phyloP scores from a whole-genome alignment of 2,329 filamentous ascomycete genomes.

The Endoconidiophora polonica region DNA sequence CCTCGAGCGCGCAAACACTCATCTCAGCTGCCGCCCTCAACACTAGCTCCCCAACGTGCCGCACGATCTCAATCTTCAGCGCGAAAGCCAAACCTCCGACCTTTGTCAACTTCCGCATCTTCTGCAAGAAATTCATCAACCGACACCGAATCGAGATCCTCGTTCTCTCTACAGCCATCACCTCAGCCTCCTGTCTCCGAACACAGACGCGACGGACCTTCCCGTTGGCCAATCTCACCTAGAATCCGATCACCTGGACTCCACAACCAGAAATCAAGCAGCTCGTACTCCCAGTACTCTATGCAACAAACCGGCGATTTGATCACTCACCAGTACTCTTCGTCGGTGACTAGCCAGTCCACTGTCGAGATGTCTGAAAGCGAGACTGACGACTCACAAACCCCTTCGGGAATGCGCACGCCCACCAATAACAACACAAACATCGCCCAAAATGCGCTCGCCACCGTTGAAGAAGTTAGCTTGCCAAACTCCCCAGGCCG shows the following conservation, averaged over 20 bases:
- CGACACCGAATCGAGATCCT: slow-evolving; percentile 33
- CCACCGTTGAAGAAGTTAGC: slow-evolving; percentile 85
- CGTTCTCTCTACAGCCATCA: not conserved
- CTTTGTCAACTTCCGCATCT: not conserved
- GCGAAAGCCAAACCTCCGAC: slow-evolving; percentile 28
- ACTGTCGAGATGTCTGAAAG: slow-evolving; percentile 26
- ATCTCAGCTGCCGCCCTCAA: not conserved
- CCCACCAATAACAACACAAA: slow-evolving; percentile 41
- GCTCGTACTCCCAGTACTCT: slow-evolving; percentile 4
- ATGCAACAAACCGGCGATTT: slow-evolving; percentile 3
- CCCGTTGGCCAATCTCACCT: slow-evolving; percentile 63
- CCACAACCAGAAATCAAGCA: not conserved
- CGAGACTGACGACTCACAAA: slow-evolving; percentile 34
- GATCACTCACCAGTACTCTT: slow-evolving; percentile 1
- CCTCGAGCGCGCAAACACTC: slow-evolving; percentile 47
- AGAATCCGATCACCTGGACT: slow-evolving; percentile 50
- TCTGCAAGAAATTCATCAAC: slow-evolving; percentile 20
- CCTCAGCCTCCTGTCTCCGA: slow-evolving; percentile 5
- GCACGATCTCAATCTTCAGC: slow-evolving; percentile 44
- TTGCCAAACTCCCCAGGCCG: slow-evolving; percentile 51
- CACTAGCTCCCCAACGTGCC: slow-evolving; percentile 25
- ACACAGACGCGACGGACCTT: slow-evolving; percentile 17
- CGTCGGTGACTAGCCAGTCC: slow-evolving; percentile 9
- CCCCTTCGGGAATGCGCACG: slow-evolving; percentile 38
- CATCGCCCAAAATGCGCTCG: slow-evolving; percentile 33